Base-by-base conservation (phyloP, 2,329 filamentous ascomycete species). In the Trichoderma asperellum region DNA sequence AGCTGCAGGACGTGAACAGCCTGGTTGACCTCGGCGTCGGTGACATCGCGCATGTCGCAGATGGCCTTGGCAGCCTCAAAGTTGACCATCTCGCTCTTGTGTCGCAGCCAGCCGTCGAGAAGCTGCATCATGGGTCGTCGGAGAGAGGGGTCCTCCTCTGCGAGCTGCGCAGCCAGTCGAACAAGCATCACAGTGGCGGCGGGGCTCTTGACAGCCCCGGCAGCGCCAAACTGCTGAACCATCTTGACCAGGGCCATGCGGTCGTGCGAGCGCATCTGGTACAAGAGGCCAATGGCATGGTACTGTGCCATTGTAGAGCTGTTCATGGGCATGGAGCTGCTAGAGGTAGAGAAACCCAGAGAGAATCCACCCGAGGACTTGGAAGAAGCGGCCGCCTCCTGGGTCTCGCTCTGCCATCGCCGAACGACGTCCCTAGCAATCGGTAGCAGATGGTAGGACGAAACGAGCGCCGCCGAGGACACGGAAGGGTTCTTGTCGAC, bases 51-150 rank as follows among this genome's bases (percentile, higher is more conserved):
- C 87, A 98, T 91, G 75, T 97, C 92, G 83, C 94, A 97, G 76
- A 99, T 97, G 64, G 95, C 95, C 86, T 98, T 98, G 73, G 96
- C 96, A 66, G 96, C 96, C 83, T 99, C 96, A 75, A 99, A 97
- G 84, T 97, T 98, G 82, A 99, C 94, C 93, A 97, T 97, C 81
- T 98, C 96, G 81, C 94, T 97, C 90, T 99, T 98, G 82, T 98
- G 95, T 79, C 94, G 89, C 80, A 99, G 84, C 95, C 95, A 98
- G 77, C 94, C 92, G 79, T 98, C 95, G 76, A 99, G 88, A 74
- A 99, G 88, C 82, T 94, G 91, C 88, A 97, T 96, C 96, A 99
- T 99, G 70, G 94, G 94, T 83, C 92, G 96, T 75, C 95, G 87
- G 77, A 98, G 86, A 73, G 93, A 91, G 49, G 89, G 87, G 76